These are phyloP conservation scores for Diaporthe amygdali DNA, from an alignment of 2,329 filamentous ascomycete genomes.

Conservation along the genomic window DNA sequence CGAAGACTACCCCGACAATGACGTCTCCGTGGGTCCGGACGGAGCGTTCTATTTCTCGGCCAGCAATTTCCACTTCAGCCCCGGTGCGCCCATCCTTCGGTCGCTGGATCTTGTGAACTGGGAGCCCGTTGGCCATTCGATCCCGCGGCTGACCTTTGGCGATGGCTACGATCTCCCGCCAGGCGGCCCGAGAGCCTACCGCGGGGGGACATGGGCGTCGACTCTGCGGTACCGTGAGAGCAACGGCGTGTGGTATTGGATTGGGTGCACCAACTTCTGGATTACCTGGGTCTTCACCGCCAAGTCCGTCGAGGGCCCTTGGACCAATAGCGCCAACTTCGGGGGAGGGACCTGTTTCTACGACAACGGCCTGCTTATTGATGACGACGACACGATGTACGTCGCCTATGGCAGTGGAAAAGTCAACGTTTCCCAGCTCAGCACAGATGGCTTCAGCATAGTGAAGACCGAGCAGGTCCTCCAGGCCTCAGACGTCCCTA, in stretches of 20 bases:
- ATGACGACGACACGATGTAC: constrained; percentile 64
- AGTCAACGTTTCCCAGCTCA: constrained; percentile 57
- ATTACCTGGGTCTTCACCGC: constrained; percentile 61
- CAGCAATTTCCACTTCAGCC: constrained; percentile 15
- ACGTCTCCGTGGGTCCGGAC: neutral
- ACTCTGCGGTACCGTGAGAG: constrained; percentile 56
- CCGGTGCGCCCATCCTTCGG: constrained; percentile 58
- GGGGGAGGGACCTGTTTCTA: constrained; percentile 55
- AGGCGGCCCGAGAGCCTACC: constrained; percentile 49
- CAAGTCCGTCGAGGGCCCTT: constrained; percentile 44
- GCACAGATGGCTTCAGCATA: constrained; percentile 50
- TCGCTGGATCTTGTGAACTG: constrained; percentile 62
- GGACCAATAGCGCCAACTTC: constrained; percentile 43
- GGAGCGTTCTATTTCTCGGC: constrained; percentile 9
- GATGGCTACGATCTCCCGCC: constrained; percentile 51
- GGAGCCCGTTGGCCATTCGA: constrained; percentile 50
- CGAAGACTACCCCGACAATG: constrained; percentile 40
- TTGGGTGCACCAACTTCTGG: constrained; percentile 57
- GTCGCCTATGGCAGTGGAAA: constrained; percentile 57
- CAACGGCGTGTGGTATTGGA: constrained; percentile 59
- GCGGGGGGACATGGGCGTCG: constrained; percentile 61
- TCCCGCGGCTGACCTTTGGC: constrained; percentile 51
- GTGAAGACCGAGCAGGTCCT: constrained; percentile 52
- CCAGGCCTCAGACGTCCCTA: constrained; percentile 39
- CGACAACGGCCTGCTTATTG: constrained; percentile 61